A percentile compares a stretch with the other conserved stretches of the same genome.
phyloP scores from a whole-genome alignment of 306 rosid genomes.

The Rosa rugosa region DNA sequence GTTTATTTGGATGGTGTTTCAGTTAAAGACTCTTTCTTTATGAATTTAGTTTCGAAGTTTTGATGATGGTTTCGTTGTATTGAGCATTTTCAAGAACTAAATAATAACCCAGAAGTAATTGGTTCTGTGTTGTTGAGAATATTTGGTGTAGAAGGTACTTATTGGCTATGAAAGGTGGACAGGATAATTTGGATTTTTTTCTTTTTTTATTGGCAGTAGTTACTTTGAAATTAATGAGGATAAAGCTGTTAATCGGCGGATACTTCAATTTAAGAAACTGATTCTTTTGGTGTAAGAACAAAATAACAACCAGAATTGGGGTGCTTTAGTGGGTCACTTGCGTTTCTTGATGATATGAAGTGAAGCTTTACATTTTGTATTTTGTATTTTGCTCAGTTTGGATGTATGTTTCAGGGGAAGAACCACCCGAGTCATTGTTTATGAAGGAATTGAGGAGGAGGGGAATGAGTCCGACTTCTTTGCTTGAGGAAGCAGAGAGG shows the following conservation, averaged over 20 bases:
- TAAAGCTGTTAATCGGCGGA: background rate
- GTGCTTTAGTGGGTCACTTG: background rate
- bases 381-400: slow-evolving; percentile 25
- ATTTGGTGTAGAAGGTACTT: too few relatives aligned
- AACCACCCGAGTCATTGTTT: slow-evolving; percentile 89
- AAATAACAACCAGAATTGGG: background rate
- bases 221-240: too few relatives aligned
- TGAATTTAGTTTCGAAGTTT: background rate
- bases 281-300: background rate
- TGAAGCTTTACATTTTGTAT: background rate
- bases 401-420: slow-evolving; percentile 63
- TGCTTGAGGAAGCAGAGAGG: slow-evolving; percentile 74
- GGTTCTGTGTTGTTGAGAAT: background rate
- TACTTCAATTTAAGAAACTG: background rate
- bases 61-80: background rate
- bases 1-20: background rate
- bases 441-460: slow-evolving; percentile 92
- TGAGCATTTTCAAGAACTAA: background rate
- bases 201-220: background rate
- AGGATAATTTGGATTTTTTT: background rate
- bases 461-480: slow-evolving; percentile 91
- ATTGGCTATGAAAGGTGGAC: too few relatives aligned
- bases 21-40: background rate
- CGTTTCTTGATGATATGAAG: background rate
- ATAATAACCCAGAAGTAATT: background rate